Base-by-base conservation (phyloP, 768 basidiomycete species). In the Clitopilus passeckerianus region DNA sequence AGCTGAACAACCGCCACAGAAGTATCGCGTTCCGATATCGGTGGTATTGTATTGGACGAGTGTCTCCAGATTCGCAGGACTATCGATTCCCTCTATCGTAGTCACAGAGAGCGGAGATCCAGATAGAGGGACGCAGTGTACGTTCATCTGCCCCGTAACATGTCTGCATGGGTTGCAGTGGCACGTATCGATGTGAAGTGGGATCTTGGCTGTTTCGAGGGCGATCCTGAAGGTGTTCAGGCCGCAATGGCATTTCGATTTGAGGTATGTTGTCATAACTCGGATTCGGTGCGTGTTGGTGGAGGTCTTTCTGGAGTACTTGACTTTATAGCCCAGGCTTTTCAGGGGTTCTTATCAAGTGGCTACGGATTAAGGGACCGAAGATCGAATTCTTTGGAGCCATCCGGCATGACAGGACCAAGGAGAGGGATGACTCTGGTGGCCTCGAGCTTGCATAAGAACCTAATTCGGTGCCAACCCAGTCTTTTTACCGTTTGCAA, bases 131-230 rank as follows among this genome's bases (percentile, higher is more conserved):
- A 68, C 60, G 10, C 65, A 57, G 20, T 64, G 59, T 16, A 64
- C 60, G 20, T 63, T 68, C 62, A 73, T 63, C 54, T 72, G 68
- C 0, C 72, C 72, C 1, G 67, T 65, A 18, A 62, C 55, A 54
- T 72, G 72, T 18, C 71, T 60, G 50, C 72, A 73, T 1, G 64
- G 63, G 33, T 64, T 66, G 61, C 72, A 73, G 54, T 73, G 71
- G 59, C 72, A 73, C 23, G 68, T 46, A 33, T 66, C 61, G 56
- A 58, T 62, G 4, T 60, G 57, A 24, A 68, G 61, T 10, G 71
- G 72, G 23, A 70, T 69, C 0, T 61, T 60, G 1, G 58, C 37
- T 2, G 63, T 66, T 1, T 58, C 57, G 58, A 73, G 66, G 1
- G 62, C 60, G 10, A 71, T 67, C 18, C 66, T 64, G 58, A 72